Conservation (phyloP, 768 basidiomycete species). For the Mycena leptocephala region DNA sequence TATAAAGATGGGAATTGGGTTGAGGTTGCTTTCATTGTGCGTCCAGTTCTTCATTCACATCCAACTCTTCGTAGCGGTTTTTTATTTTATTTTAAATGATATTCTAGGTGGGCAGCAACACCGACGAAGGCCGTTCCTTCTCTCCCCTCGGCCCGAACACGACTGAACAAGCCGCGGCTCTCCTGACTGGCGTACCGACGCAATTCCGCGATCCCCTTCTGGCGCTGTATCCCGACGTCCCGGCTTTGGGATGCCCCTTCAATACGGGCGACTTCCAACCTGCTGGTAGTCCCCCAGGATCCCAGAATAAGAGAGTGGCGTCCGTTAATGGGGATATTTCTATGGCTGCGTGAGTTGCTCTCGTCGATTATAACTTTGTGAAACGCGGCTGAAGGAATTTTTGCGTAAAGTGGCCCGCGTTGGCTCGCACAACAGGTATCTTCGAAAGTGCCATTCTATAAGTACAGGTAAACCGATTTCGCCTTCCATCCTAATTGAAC, state of each 20-base stretch:
- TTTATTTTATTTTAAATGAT: not conserved
- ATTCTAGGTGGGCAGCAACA: slow-evolving; percentile 21
- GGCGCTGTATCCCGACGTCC: slow-evolving; percentile 24
- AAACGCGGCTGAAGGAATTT: too few species aligned
- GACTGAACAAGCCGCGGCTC: slow-evolving; percentile 14
- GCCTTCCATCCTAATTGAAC: too few species aligned
- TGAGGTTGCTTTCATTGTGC: slow-evolving; percentile 20
- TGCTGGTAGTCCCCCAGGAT: not conserved
- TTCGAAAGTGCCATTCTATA: slow-evolving; percentile 25
- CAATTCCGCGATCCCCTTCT: not conserved
- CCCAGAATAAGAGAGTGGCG: slow-evolving; percentile 22
- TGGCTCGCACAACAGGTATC: slow-evolving; percentile 19
- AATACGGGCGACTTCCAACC: slow-evolving; percentile 27
- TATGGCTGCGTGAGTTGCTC: slow-evolving; percentile 24
- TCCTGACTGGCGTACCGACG: not conserved
- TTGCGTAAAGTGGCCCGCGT: slow-evolving; percentile 11
- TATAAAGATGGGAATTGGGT: slow-evolving; percentile 24
- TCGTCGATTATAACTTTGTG: not conserved
- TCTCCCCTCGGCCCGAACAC: slow-evolving; percentile 12
- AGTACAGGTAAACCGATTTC: slow-evolving; percentile 17
- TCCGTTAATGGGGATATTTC: slow-evolving; percentile 11
- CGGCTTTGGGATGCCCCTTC: slow-evolving; percentile 31
- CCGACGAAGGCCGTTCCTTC: slow-evolving; percentile 25
- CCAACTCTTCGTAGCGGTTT: not conserved
- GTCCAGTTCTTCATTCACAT: not conserved